Conservation (phyloP, 2,329 filamentous ascomycete species). For the Talaromyces sp. region DNA sequence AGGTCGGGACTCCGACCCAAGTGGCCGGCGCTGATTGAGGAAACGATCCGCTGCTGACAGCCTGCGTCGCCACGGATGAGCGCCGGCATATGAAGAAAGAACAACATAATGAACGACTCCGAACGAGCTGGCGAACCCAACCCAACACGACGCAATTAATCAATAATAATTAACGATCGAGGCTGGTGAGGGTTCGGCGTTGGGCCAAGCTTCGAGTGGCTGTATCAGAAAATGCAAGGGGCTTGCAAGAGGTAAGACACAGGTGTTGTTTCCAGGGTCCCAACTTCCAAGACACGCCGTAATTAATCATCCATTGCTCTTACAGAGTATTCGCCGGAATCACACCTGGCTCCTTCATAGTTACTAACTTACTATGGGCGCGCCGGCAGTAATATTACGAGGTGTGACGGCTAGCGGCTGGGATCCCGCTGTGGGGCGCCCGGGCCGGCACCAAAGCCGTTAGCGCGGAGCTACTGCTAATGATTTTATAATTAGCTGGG, state of each 20-base stretch:
- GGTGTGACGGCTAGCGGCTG: not conserved
- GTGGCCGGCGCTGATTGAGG: not conserved
- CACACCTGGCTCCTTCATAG: no score
- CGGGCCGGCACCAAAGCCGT: conserved; percentile 2
- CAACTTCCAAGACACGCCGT: not conserved
- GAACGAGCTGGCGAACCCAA: not conserved
- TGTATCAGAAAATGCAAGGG: not conserved
- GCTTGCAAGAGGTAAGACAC: not conserved
- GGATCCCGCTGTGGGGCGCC: conserved; percentile 7
- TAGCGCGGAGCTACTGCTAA: not conserved
- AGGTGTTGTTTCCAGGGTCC: no score
- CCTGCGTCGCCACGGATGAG: not conserved
- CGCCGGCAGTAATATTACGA: not conserved
- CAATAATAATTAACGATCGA: not conserved
- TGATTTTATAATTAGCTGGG: not conserved
- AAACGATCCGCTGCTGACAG: not conserved
- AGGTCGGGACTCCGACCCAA: not conserved
- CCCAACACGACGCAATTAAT: not conserved
- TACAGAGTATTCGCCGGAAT: not conserved
- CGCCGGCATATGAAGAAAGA: not conserved
- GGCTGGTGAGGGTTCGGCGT: not conserved
- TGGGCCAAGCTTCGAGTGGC: not conserved
- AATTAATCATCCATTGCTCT: not conserved
- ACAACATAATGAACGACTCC: not conserved
- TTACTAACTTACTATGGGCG: not conserved